Conservation (phyloP, 2,329 filamentous ascomycete species). For the Kalmusia sp. region DNA sequence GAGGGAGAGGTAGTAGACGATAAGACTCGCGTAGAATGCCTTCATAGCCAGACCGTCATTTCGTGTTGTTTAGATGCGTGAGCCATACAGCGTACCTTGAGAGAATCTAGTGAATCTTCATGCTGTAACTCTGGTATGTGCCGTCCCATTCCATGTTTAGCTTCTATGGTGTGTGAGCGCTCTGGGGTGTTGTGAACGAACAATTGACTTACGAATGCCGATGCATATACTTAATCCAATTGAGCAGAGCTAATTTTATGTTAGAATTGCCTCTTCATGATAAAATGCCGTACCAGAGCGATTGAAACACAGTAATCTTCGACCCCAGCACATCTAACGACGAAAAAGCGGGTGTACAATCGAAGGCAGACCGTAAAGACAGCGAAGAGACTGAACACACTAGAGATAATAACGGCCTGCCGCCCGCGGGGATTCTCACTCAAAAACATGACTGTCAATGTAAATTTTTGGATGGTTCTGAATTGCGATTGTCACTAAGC, state of each 20-base stretch:
- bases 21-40: constrained; percentile 42
- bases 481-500: background rate
- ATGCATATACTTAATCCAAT: constrained; percentile 38
- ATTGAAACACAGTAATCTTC: constrained; percentile 8
- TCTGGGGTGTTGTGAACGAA: background rate
- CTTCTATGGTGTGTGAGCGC: constrained; percentile 29
- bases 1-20: constrained; percentile 42
- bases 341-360: constrained; percentile 10
- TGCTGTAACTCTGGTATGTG: constrained; percentile 24
- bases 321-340: constrained; percentile 7
- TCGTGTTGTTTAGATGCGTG: background rate
- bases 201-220: constrained; percentile 31
- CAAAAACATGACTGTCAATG: background rate
- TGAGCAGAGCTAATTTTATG: constrained; percentile 26
- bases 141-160: constrained; percentile 38
- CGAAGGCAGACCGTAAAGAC: constrained; percentile 2
- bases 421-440: constrained; percentile 3
- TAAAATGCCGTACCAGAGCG: constrained; percentile 1
- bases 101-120: constrained; percentile 24
- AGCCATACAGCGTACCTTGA: constrained; percentile 29
- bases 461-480: background rate
- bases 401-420: constrained; percentile 7
- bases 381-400: constrained; percentile 6
- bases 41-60: constrained; percentile 9
- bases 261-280: background rate